phyloP scores from a whole-genome alignment of 805 yeast species.

The Dipodascus albidus region DNA sequence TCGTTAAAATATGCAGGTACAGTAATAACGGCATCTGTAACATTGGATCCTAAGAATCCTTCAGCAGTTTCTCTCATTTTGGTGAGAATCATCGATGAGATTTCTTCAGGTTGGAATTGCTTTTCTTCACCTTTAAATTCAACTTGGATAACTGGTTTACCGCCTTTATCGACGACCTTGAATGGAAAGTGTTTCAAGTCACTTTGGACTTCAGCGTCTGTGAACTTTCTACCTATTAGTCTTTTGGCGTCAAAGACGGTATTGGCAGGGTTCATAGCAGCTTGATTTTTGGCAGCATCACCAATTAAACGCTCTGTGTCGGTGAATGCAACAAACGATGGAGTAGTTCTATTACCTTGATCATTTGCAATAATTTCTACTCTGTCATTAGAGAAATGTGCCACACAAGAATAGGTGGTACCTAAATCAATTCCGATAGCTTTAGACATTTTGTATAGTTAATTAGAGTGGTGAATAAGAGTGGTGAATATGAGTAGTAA shows the following conservation, averaged over 20 bases:
- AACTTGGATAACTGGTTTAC: slow-evolving; percentile 79
- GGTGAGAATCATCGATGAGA: slow-evolving; percentile 83
- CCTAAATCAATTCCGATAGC: slow-evolving; percentile 81
- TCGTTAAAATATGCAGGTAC: slow-evolving; percentile 96
- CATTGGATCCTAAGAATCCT: slow-evolving; percentile 69
- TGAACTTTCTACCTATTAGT: slow-evolving; percentile 72
- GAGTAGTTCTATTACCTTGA: slow-evolving; percentile 96
- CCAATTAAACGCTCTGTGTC: slow-evolving; percentile 90
- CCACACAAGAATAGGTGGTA: slow-evolving; percentile 94
- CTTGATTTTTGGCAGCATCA: slow-evolving; percentile 96
- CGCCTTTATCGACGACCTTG: slow-evolving; percentile 60
- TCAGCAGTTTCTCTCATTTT: slow-evolving; percentile 93
- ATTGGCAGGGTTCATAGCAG: slow-evolving; percentile 86
- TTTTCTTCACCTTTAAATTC: slow-evolving; percentile 79
- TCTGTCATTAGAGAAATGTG: slow-evolving; percentile 67
- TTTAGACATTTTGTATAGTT: slow-evolving; percentile 31
- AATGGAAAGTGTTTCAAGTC: slow-evolving; percentile 86
- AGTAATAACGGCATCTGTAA: slow-evolving; percentile 85
- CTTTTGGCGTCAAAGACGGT: slow-evolving; percentile 92
- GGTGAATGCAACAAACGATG: slow-evolving; percentile 90
- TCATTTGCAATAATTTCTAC: slow-evolving; percentile 93
- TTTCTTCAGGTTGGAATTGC: slow-evolving; percentile 83
- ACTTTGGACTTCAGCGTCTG: slow-evolving; percentile 61
- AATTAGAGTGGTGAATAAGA: background rate
- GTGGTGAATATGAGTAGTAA: background rate